Evolutionary conservation across 352 stramenopile genomes (phyloP), one percentile per base, ranked within the genome.

Genomic region (Halophytophthora batemanensis): DNA sequence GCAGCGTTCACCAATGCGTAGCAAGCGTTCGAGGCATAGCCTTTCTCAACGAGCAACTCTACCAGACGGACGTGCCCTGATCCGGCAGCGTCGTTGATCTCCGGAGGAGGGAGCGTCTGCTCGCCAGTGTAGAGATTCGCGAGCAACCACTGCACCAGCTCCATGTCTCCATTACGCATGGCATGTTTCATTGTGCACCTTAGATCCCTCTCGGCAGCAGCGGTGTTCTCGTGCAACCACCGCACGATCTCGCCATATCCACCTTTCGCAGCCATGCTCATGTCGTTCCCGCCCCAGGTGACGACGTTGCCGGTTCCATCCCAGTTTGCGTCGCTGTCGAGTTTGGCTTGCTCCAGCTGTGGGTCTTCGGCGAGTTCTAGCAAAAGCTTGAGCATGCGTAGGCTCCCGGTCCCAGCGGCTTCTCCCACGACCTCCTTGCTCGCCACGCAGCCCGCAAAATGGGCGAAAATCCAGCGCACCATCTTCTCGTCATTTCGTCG

Each of bases 1-100:
- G 68, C 68, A 25, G 68, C 65, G 23, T 70, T 33, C 45, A 69
- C 65, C 17, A 77, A 38, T 28, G 64, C 61, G 38, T 59, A 60
- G 44, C 53, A 55, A 12, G 45, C 53, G 33, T 64, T 49, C 14
- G 66, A 55, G 45, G 66, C 49, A 35, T 66, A 62, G 15, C 59
- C 59, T 21, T 66, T 38, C 15, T 53, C 44, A 22, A 67, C 67
- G 3, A 71, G 53, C 62, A 53, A 67, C 15, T 67, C 23, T 1
- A 71, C 36, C 22, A 64, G 36, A 14, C 54, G 28, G n/a, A 64
- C 34, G 50, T 66, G 56, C 0, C 56, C 61, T 33, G 50, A 43
- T 45, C 37, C 48, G 17, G 61, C 61, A 2, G 61, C 61, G 36
- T 70, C 57, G 45, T 70, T 52, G 38, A 70, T 70, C 13, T 52